Evolutionary conservation across 345 rosid genomes (phyloP).

Genomic region (Angophora floribunda): DNA sequence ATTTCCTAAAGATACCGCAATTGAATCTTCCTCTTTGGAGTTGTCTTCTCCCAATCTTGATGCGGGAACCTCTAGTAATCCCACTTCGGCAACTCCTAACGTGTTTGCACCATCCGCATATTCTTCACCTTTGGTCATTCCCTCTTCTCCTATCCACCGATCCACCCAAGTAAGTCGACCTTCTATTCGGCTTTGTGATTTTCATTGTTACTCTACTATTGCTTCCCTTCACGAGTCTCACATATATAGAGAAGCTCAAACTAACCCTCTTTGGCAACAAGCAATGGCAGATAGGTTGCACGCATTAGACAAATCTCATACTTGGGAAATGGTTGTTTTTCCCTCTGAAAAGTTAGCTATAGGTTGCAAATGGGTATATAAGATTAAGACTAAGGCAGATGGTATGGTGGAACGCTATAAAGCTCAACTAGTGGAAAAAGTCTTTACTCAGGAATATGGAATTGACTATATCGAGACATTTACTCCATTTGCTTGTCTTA

Average conservation of each 20-base stretch:
- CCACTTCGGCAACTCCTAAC: accelerated
- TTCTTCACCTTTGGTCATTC: neutral
- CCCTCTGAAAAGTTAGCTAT: neutral
- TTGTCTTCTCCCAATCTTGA: no score
- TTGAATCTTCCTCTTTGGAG: no score
- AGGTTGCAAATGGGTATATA: neutral
- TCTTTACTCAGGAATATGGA: neutral
- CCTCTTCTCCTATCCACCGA: neutral
- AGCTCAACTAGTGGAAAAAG: neutral
- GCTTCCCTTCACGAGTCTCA: neutral
- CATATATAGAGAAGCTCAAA: neutral
- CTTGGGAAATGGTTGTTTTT: accelerated
- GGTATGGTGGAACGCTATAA: accelerated
- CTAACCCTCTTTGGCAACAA: neutral
- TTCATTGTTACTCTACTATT: neutral
- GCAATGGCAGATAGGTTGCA: neutral
- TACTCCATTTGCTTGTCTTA: neutral
- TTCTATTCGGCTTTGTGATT: accelerated
- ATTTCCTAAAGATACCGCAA: no score
- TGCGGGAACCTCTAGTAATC: neutral
- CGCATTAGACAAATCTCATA: neutral
- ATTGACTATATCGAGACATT: neutral
- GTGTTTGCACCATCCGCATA: accelerated
- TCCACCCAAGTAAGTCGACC: neutral
- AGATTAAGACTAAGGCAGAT: accelerated